Percentiles rank a stretch among this genome's conserved stretches.
phyloP scores from a whole-genome alignment of 2,329 filamentous ascomycete species.

The Ophiostoma australiae region DNA sequence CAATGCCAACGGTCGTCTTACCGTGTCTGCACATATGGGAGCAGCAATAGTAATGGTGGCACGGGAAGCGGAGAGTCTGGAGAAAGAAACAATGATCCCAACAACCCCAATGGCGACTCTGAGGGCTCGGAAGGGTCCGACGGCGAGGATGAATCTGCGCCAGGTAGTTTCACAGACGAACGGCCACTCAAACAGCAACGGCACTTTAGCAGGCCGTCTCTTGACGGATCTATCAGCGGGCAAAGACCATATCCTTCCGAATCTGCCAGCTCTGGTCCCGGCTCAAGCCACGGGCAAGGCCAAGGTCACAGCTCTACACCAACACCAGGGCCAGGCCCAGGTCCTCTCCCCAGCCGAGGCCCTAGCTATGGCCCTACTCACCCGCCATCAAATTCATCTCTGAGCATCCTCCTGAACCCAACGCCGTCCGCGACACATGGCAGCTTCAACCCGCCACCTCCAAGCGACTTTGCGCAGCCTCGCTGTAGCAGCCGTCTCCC shows the following conservation, averaged over 20 bases:
- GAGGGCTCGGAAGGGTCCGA: constrained; percentile 29
- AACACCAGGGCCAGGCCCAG: not conserved
- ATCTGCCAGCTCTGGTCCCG: not conserved
- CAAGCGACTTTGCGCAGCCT: not conserved
- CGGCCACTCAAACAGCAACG: constrained; percentile 40
- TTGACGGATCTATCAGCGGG: not conserved
- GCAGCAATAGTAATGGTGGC: constrained; percentile 44
- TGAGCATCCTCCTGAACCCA: constrained; percentile 27
- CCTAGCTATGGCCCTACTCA: not conserved
- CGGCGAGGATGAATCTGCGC: constrained; percentile 25
- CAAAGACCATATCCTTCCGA: not conserved
- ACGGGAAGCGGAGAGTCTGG: constrained; percentile 33
- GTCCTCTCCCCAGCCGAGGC: not conserved
- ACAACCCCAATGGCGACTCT: constrained; percentile 44
- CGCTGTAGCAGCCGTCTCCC: not conserved
- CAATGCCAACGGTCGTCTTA: constrained; percentile 53
- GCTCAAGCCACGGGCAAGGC: constrained; percentile 5
- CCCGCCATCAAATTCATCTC: constrained; percentile 23
- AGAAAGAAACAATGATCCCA: constrained; percentile 39
- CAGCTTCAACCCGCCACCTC: not conserved
- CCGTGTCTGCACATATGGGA: constrained; percentile 47
- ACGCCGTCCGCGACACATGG: constrained; percentile 19
- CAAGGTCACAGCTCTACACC: constrained; percentile 27
- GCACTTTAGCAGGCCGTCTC: constrained; percentile 27
- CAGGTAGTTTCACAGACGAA: constrained; percentile 23